Evolutionary conservation across 164 flowering plant species (phyloP), one percentile per base, ranked within the genome.

Genomic region (Kalanchoe fedtschenkoi): DNA sequence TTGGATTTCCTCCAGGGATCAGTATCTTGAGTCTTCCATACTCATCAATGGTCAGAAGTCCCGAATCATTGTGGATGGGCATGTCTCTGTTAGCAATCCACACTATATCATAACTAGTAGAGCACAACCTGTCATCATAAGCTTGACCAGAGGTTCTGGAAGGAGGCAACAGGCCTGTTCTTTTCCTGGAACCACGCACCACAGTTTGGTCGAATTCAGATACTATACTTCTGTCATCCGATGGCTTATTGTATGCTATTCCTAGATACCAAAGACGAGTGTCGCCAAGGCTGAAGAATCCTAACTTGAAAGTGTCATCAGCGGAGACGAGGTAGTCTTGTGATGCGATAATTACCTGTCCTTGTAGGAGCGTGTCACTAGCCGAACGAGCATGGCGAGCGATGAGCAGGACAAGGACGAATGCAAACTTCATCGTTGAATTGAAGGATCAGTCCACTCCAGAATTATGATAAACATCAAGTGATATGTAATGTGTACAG

Each of bases 221-320:
- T 13, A 11, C 19, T 15, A 13, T 41, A 41, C 19, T 15, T 15
- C n/a, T n/a, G 5, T 5, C 16, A 13, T 5, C 13, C 21, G 29
- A 22, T 47, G 29, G 54, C 24, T 22, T 22, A 47, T 47, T 47
- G 54, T 47, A 47, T 47, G 54, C 54, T 21, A 47, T 47, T 47
- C 54, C 54, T 5, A 47, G 3, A 10, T 47, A 47, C 28, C 54
- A 47, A 47, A 3, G 2, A 47, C 11, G 54, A 22, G 22, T 22
- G 22, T 22, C 3, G 22, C 54, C 54, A 47, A 47, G 54, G 54
- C 15, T 6, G 54, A 47, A 47, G 29, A 22, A 47, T 8, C 54
- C 54, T 22, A 47, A 47, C 54, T 29, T 47, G 54, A 47, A 47
- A 47, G 29, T 22, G 24, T 9, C 54, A 47, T 47, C 54, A 22